Percentiles rank a stretch among this genome's conserved stretches.
phyloP scores from a whole-genome alignment of 306 rosid genomes.

The Sesbania bispinosa region DNA sequence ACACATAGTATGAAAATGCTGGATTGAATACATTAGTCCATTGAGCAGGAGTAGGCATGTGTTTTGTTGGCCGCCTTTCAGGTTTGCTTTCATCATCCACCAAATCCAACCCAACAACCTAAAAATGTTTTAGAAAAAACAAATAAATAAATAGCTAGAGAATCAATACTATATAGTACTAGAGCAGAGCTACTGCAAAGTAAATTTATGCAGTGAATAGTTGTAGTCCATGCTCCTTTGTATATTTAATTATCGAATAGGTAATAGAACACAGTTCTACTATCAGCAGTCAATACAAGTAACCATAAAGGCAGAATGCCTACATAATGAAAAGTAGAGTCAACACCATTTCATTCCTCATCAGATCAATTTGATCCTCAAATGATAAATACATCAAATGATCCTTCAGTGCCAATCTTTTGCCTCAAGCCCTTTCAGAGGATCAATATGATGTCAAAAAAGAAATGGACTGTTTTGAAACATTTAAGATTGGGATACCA shows the following conservation, averaged over 20 bases:
- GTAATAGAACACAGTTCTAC: background rate
- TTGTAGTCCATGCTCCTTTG: background rate
- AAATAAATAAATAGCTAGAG: background rate
- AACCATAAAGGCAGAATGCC: background rate
- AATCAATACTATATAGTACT: background rate
- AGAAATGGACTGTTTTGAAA: background rate
- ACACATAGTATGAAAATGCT: slow-evolving; percentile 88
- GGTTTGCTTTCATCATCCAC: slow-evolving; percentile 98
- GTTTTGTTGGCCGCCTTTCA: slow-evolving; percentile 97
- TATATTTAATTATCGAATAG: background rate
- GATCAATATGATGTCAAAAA: background rate
- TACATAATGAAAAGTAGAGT: background rate
- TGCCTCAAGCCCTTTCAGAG: background rate
- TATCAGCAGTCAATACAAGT: background rate
- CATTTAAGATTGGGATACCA: background rate
- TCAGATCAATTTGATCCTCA: background rate
- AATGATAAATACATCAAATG: background rate
- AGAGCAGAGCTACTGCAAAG: background rate
- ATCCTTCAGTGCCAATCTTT: slow-evolving; percentile 2
- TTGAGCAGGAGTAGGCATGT: slow-evolving; percentile 97
- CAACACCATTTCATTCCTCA: background rate
- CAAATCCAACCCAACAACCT: slow-evolving; percentile 97
- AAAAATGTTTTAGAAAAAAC: slow-evolving; percentile 25
- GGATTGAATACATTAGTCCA: slow-evolving; percentile 98
- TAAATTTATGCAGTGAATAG: slow-evolving; percentile 5